phyloP scores from a whole-genome alignment of 805 yeast genomes.

The Monosporozyma solicola region DNA sequence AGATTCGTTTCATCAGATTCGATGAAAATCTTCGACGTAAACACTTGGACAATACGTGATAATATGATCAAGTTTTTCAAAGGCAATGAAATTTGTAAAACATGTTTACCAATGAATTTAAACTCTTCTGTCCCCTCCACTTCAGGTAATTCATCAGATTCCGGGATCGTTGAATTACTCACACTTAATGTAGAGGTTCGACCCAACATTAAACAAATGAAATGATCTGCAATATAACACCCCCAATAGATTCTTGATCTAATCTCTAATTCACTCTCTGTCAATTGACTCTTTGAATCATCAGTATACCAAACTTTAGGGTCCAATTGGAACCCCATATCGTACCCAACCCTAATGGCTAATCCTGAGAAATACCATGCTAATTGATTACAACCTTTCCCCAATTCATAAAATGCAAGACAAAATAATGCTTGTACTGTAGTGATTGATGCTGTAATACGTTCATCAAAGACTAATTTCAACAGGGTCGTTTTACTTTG shows the following conservation, averaged over 20 bases:
- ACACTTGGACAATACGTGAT: slow-evolving; percentile 33
- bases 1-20: slow-evolving; percentile 27
- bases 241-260: slow-evolving; percentile 62
- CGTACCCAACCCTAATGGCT: slow-evolving; percentile 57
- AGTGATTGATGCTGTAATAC: slow-evolving; percentile 38
- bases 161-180: slow-evolving; percentile 52
- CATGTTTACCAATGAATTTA: slow-evolving; percentile 31
- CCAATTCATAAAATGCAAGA: slow-evolving; percentile 52
- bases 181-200: slow-evolving; percentile 47
- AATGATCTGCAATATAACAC: slow-evolving; percentile 54
- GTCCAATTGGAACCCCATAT: slow-evolving; percentile 53
- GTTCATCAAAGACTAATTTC: slow-evolving; percentile 30
- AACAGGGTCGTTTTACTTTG: slow-evolving; percentile 39
- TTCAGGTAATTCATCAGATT: slow-evolving; percentile 50
- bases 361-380: slow-evolving; percentile 59
- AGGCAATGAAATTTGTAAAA: slow-evolving; percentile 27
- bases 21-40: slow-evolving; percentile 28
- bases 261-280: slow-evolving; percentile 46
- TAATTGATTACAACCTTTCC: slow-evolving; percentile 47
- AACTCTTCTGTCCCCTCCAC: slow-evolving; percentile 55
- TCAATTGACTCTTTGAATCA: slow-evolving; percentile 30
- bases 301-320: slow-evolving; percentile 49
- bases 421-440: slow-evolving; percentile 51
- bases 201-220: slow-evolving; percentile 50
- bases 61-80: slow-evolving; percentile 37